phyloP scores from a whole-genome alignment of 2,329 filamentous ascomycete genomes.

The Allantophomopsis lycopodina region DNA sequence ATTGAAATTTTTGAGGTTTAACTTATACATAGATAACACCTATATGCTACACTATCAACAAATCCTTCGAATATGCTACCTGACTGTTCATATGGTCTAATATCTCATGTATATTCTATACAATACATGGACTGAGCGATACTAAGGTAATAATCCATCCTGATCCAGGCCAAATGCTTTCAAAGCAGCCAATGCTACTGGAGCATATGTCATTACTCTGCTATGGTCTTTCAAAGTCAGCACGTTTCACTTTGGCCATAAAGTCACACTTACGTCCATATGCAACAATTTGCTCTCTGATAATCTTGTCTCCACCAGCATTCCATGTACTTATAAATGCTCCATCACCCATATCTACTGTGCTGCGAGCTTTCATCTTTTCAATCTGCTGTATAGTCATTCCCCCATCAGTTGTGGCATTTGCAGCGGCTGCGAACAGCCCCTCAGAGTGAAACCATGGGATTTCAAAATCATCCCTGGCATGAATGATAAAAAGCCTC shows the following conservation, averaged over 20 bases:
- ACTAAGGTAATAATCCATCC: slow-evolving; percentile 4
- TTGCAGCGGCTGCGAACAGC: slow-evolving; percentile 46
- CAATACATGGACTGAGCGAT: too few species aligned
- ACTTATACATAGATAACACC: too few species aligned
- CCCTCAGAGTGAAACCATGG: slow-evolving; percentile 56
- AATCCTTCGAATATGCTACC: too few species aligned
- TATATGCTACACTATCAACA: too few species aligned
- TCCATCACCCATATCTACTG: slow-evolving; percentile 17
- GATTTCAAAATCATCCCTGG: slow-evolving; percentile 71
- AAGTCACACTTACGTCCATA: slow-evolving; percentile 15
- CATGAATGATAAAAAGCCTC: slow-evolving; percentile 63
- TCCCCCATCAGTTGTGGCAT: slow-evolving; percentile 27
- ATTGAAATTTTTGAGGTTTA: too few species aligned
- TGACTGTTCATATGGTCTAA: too few species aligned
- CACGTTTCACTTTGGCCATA: not conserved
- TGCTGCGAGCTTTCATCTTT: slow-evolving; percentile 16
- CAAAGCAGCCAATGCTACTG: slow-evolving; percentile 50
- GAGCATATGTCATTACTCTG: slow-evolving; percentile 49
- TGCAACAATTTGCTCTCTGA: slow-evolving; percentile 16
- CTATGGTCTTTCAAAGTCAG: slow-evolving; percentile 45
- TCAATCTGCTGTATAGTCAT: slow-evolving; percentile 10
- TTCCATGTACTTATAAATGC: slow-evolving; percentile 19
- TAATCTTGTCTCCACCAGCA: slow-evolving; percentile 13
- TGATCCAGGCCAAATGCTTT: slow-evolving; percentile 41
- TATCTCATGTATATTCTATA: too few species aligned